phyloP scores from a whole-genome alignment of 1,139 yeast genomes.

The Nakaseomyces kungkrabaensis region DNA sequence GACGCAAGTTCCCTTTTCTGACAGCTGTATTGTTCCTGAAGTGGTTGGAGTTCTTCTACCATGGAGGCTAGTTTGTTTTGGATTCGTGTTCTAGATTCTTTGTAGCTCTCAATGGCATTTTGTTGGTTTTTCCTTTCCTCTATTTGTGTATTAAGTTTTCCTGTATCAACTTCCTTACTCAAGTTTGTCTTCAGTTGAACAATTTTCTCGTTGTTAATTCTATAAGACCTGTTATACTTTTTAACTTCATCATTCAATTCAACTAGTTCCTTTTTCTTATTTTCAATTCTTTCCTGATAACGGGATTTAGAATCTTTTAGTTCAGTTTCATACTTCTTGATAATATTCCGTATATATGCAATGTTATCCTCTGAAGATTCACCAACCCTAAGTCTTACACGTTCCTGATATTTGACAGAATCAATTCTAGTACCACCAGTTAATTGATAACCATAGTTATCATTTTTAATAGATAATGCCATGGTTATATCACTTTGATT shows the following conservation, averaged over 20 bases:
- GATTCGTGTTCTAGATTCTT: constrained; percentile 23
- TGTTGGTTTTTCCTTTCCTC: constrained; percentile 26
- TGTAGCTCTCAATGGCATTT: constrained; percentile 23
- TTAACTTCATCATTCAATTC: constrained; percentile 9
- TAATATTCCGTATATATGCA: constrained; percentile 19
- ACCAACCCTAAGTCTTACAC: constrained; percentile 18
- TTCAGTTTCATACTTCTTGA: constrained; percentile 20
- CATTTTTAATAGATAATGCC: constrained; percentile 39
- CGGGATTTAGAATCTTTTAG: constrained; percentile 12
- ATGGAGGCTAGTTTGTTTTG: constrained; percentile 19
- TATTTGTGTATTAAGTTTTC: constrained; percentile 29
- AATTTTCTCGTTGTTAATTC: constrained; percentile 14
- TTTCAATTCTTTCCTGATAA: constrained; percentile 11
- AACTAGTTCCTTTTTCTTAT: constrained; percentile 8
- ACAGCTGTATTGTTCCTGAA: constrained; percentile 17
- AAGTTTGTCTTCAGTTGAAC: constrained; percentile 17
- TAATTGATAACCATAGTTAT: constrained; percentile 39
- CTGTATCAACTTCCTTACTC: constrained; percentile 33
- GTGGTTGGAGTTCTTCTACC: constrained; percentile 17
- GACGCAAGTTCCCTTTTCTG: constrained; percentile 9
- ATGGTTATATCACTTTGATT: constrained; percentile 36
- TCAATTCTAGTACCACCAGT: constrained; percentile 44
- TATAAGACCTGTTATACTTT: constrained; percentile 3
- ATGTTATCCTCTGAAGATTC: constrained; percentile 17
- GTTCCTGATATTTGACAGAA: constrained; percentile 40